Percentiles rank a stretch among this genome's conserved stretches.
These are phyloP conservation scores for Candida montana DNA, from an alignment of 805 yeast species.

Conservation along the genomic window DNA sequence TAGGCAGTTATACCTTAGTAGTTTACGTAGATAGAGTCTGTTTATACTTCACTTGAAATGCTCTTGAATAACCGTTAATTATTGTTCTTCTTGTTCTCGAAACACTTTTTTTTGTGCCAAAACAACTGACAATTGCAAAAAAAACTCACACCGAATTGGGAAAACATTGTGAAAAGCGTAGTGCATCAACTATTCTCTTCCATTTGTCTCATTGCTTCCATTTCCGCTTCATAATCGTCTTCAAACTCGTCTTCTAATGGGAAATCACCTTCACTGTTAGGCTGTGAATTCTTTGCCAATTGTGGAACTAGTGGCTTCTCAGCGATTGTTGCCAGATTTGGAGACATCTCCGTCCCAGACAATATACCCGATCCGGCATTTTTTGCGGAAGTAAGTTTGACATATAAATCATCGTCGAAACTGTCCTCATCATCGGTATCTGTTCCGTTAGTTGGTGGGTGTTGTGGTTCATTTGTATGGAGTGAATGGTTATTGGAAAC, in stretches of 20 bases:
- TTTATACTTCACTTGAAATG: too few relatives aligned
- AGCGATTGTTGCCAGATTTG: neutral
- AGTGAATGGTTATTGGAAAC: too few relatives aligned
- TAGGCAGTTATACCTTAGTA: too few relatives aligned
- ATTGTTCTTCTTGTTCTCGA: too few relatives aligned
- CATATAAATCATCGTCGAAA: neutral
- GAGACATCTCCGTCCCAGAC: neutral
- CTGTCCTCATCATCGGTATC: neutral
- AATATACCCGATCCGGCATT: neutral
- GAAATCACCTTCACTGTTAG: constrained; percentile 5
- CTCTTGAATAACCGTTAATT: too few relatives aligned
- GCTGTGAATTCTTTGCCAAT: neutral
- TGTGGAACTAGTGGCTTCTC: neutral
- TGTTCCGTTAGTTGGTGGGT: neutral
- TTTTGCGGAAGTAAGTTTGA: neutral
- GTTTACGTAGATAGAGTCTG: too few relatives aligned
- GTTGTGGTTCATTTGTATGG: neutral
- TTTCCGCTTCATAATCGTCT: constrained; percentile 21
- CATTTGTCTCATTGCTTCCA: constrained; percentile 18
- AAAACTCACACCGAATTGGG: neutral
- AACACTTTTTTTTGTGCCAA: neutral
- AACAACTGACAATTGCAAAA: neutral
- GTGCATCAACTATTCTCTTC: neutral
- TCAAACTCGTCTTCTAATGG: constrained; percentile 12
- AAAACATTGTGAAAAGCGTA: neutral